A percentile compares a stretch with the other conserved stretches of the same genome.
Conservation (phyloP, 2,329 filamentous ascomycete genomes). For the Cercospora sp. region DNA sequence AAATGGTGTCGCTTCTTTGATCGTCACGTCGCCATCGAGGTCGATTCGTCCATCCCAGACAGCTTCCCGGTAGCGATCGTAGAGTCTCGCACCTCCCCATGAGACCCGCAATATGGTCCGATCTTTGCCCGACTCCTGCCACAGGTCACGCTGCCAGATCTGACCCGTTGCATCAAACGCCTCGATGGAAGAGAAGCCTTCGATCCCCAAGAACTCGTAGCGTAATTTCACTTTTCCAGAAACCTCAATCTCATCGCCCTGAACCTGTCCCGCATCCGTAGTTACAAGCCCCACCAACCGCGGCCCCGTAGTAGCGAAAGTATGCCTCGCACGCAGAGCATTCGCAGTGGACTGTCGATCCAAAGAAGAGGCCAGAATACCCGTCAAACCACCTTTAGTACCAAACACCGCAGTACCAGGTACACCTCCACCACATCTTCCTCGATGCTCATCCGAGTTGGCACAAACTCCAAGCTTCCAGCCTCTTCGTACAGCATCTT, state of each 20-base stretch:
- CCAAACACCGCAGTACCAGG: constrained; percentile 41
- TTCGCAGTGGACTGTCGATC: not conserved
- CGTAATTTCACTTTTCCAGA: not conserved
- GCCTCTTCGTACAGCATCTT: constrained; percentile 31
- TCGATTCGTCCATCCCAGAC: constrained; percentile 9
- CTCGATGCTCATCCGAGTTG: constrained; percentile 43
- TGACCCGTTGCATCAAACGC: constrained; percentile 12
- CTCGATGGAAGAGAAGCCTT: constrained; percentile 13
- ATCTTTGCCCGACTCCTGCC: not conserved
- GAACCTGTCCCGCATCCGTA: constrained; percentile 6
- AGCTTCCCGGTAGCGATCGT: constrained; percentile 16
- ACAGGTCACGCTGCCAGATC: constrained; percentile 7
- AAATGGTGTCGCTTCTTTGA: not conserved
- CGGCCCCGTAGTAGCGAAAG: constrained; percentile 8
- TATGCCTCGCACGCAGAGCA: constrained; percentile 12
- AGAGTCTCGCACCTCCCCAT: constrained; percentile 15
- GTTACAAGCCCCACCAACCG: constrained; percentile 10
- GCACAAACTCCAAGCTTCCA: constrained; percentile 42
- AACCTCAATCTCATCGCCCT: constrained; percentile 11
- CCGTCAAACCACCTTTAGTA: constrained; percentile 15
- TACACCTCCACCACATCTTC: constrained; percentile 42
- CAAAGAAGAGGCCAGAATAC: constrained; percentile 9
- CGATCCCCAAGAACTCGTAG: constrained; percentile 7
- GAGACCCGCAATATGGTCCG: not conserved
- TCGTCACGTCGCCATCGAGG: not conserved